These are phyloP conservation scores for Plenodomus lindquistii DNA, from an alignment of 2,329 filamentous ascomycete genomes.

Conservation along the genomic window DNA sequence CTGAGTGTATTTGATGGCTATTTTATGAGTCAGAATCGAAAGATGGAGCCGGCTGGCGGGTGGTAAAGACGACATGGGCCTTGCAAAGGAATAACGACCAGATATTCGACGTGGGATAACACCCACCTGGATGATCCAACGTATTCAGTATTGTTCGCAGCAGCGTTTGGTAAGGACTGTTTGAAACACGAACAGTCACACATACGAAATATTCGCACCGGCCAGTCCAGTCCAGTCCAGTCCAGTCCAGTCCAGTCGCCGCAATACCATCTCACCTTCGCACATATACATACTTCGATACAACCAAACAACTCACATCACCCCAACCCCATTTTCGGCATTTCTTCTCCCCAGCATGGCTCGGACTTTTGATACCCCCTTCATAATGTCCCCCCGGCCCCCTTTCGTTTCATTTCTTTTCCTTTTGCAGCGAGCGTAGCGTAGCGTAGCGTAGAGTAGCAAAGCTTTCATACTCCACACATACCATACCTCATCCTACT, in stretches of 20 bases:
- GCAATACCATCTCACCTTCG: too few species aligned
- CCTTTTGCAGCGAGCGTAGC: not conserved
- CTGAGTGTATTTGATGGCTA: constrained; percentile 43
- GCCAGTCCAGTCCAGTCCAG: too few species aligned
- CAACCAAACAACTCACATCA: too few species aligned
- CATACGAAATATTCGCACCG: too few species aligned
- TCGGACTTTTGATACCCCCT: constrained; percentile 39
- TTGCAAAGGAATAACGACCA: not conserved
- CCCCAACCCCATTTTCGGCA: not conserved
- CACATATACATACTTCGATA: too few species aligned
- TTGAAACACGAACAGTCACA: too few species aligned
- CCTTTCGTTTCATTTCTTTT: not conserved
- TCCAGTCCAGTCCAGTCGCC: too few species aligned
- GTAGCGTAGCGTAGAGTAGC: too few species aligned
- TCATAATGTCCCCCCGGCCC: constrained; percentile 3
- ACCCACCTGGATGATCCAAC: not conserved
- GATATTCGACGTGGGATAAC: not conserved
- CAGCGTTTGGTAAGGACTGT: not conserved
- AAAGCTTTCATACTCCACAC: too few species aligned
- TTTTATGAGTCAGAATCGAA: constrained; percentile 37
- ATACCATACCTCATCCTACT: too few species aligned
- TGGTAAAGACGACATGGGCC: constrained; percentile 15
- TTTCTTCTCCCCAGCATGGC: constrained; percentile 17
- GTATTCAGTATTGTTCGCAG: not conserved
- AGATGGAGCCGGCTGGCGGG: constrained; percentile 23